Evolutionary conservation across 495 filamentous ascomycete genomes (phyloP).

Genomic region (Friedmanniomyces endolithicus): DNA sequence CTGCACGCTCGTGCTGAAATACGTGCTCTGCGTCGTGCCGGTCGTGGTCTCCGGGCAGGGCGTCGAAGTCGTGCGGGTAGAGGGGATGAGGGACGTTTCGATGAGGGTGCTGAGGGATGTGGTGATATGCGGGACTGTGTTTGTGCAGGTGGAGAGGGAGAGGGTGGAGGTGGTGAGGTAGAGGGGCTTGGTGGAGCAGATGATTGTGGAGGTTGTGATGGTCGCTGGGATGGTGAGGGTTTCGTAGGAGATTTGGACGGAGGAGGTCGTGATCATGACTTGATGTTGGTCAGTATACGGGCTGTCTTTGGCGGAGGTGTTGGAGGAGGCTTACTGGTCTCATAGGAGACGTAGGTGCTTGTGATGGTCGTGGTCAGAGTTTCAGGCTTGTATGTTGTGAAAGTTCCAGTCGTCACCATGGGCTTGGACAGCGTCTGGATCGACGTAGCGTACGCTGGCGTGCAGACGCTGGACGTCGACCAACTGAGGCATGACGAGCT

Average conservation of each 20-base stretch:
- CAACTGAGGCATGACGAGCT: not conserved
- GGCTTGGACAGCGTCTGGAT: not conserved
- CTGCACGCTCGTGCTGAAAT: not conserved
- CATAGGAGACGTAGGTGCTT: not conserved
- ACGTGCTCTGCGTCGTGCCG: not conserved
- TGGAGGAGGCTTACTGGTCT: not conserved
- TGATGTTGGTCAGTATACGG: not conserved
- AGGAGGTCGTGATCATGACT: not conserved
- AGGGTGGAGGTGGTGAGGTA: not conserved
- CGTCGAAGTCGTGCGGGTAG: not conserved
- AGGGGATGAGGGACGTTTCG: not conserved
- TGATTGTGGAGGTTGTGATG: not conserved
- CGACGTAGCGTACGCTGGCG: not conserved
- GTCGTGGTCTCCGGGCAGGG: not conserved
- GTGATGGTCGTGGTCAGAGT: not conserved
- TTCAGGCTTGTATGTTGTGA: not conserved
- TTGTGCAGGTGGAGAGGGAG: not conserved
- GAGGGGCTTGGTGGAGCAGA: not conserved
- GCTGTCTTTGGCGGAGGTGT: not conserved
- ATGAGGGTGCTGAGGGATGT: not conserved
- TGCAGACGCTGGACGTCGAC: slow-evolving; percentile 1
- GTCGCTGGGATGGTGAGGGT: not conserved
- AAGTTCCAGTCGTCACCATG: not conserved
- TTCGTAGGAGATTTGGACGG: not conserved
- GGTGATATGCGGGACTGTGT: not conserved